Base-by-base conservation (phyloP, 2,329 filamentous ascomycete species). In the Paraphoma sp. region DNA sequence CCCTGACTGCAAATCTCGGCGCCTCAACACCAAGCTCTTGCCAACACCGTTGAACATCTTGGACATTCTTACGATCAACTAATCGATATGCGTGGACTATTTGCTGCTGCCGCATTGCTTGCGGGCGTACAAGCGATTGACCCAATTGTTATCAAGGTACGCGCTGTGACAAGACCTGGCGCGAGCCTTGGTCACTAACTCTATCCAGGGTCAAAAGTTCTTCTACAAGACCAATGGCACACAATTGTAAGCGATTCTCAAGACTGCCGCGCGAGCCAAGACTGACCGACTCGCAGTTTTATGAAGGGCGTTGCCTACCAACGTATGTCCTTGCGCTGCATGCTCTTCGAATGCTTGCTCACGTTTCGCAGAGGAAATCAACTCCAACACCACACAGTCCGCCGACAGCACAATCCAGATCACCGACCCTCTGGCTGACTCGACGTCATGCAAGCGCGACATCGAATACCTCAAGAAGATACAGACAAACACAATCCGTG, bases 281-380 rank as follows among this genome's bases (percentile, higher is more conserved):
- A 29, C 62, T 68, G 67, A 68, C 63, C 55, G 45, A n/a, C 31
- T 12, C 33, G 16, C 45, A 86, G 84, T 80, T 96, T 88, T 84
- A 92, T 98, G 78, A 92, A 90, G 79, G 95, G 95, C 81, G 84
- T 99, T 68, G 95, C 95, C 66, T 99, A 99, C 82, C 95, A 99
- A 83, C 87, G 79, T 80, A 74, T 64, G 70, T 59, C 29, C 44
- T 5, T 6, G 12, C 18, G 48, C 17, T 23, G 9, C 38, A 17
- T 14, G 7, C n/a, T 8, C 8, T 42, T 41, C 14, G 42, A 7
- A 31, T n/a, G 48, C 14, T 57, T 45, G 40, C 66, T 65, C 23
- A 56, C 57, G 53, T 6, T 23, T 16, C 33, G 52, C 57, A 81
- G 79, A 93, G 81, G 91, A 94, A 69, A 80, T 83, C 67, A 74